phyloP scores from a whole-genome alignment of 345 rosid species.

The Eucalyptus decipiens region DNA sequence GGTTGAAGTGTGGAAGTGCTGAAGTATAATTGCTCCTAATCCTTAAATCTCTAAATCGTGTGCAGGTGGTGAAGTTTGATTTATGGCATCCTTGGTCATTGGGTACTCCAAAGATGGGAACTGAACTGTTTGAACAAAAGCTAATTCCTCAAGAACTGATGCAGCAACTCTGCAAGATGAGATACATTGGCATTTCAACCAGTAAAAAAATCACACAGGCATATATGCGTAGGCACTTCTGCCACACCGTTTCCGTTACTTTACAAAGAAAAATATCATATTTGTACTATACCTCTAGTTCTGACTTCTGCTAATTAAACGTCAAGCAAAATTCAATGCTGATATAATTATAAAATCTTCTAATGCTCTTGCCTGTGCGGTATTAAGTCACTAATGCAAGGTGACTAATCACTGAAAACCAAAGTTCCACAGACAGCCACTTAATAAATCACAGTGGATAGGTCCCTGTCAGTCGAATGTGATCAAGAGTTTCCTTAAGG shows the following conservation, averaged over 20 bases:
- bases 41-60: not conserved
- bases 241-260: not conserved
- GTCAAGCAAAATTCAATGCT: not conserved
- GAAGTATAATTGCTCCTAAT: not conserved
- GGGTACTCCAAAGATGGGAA: not conserved
- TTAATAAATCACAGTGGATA: not conserved
- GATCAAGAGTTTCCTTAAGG: conserved; percentile 63
- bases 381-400: not conserved
- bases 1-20: not conserved
- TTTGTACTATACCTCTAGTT: not conserved
- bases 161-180: not conserved
- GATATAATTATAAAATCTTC: not conserved
- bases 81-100: not conserved
- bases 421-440: not conserved
- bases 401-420: not conserved
- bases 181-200: not conserved
- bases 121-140: not conserved
- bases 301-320: not conserved
- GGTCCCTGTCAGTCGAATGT: conserved; percentile 44
- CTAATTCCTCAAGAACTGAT: not conserved
- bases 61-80: not conserved
- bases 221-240: not conserved
- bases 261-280: not conserved
- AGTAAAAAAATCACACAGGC: not conserved
- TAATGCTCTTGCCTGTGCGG: not conserved